Conservation (phyloP, 192 early-diverging fungal genomes). For the Coemansia umbellata region DNA sequence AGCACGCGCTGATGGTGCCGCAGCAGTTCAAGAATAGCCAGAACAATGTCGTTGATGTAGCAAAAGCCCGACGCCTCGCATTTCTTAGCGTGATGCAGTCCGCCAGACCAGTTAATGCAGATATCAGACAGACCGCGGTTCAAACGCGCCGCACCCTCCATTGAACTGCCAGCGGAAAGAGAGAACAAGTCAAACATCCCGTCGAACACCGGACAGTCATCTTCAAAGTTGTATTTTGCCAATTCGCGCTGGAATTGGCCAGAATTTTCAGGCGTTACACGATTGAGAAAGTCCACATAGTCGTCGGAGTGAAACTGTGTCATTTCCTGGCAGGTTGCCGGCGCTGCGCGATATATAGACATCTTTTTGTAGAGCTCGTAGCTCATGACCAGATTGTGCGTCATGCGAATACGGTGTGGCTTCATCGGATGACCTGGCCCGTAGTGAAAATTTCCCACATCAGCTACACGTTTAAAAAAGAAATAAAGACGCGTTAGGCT, state of each 20-base stretch:
- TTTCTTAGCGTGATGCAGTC: conserved; percentile 97
- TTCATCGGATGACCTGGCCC: conserved; percentile 98
- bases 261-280: conserved; percentile 74
- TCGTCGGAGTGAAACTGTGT: conserved; percentile 94
- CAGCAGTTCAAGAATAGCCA: conserved; percentile 88
- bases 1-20: conserved; percentile 85
- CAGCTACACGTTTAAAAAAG: conserved; percentile 20
- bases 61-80: conserved; percentile 95
- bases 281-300: conserved; percentile 89
- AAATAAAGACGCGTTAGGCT: neutral
- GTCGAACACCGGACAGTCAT: conserved; percentile 98
- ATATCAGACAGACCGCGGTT: conserved; percentile 83
- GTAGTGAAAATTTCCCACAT: conserved; percentile 85
- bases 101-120: conserved; percentile 96
- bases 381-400: conserved; percentile 91
- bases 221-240: conserved; percentile 81
- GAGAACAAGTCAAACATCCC: conserved; percentile 94
- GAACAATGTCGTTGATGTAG: conserved; percentile 97
- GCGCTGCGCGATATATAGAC: conserved; percentile 75
- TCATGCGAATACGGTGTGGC: conserved; percentile 92
- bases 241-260: conserved; percentile 61
- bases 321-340: conserved; percentile 89
- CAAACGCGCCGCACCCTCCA: conserved; percentile 89
- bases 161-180: conserved; percentile 88
- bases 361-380: conserved; percentile 97